Evolutionary conservation across 2,329 filamentous ascomycete genomes (phyloP).

Genomic region (Nigrospora sphaerica): DNA sequence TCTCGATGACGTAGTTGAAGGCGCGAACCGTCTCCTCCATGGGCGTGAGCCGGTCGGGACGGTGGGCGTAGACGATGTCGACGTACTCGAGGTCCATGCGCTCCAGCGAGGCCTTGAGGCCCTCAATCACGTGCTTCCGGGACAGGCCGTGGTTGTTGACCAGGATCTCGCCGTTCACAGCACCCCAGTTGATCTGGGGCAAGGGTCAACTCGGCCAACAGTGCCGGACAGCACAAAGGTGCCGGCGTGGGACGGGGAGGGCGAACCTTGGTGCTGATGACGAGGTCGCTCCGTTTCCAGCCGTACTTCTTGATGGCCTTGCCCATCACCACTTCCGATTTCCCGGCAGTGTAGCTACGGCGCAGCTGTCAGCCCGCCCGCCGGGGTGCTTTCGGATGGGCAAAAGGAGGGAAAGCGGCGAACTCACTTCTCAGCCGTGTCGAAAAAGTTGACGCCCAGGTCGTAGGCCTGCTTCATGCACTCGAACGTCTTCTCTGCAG

Average conservation of each 20-base stretch:
- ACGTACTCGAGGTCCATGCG: constrained; percentile 54
- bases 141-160: constrained; percentile 63
- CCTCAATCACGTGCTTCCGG: constrained; percentile 64
- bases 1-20: constrained; percentile 64
- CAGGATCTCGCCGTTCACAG: constrained; percentile 49
- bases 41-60: constrained; percentile 59
- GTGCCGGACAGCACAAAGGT: background rate
- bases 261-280: constrained; percentile 52
- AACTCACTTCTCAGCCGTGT: constrained; percentile 42
- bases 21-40: constrained; percentile 65
- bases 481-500: constrained; percentile 47
- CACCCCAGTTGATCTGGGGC: constrained; percentile 56
- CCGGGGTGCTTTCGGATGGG: too few relatives aligned
- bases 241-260: background rate
- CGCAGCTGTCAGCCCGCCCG: too few relatives aligned
- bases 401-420: too few relatives aligned
- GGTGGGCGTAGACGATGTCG: constrained; percentile 63
- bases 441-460: constrained; percentile 56
- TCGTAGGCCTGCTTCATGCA: constrained; percentile 58
- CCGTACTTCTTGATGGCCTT: constrained; percentile 51
- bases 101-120: constrained; percentile 50
- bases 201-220: background rate
- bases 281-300: constrained; percentile 55
- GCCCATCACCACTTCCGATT: constrained; percentile 58
- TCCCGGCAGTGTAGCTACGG: constrained; percentile 43